Evolutionary conservation across 495 filamentous ascomycete species (phyloP), one percentile per base, ranked within the genome.

Genomic region (Stereocaulon alpinum): DNA sequence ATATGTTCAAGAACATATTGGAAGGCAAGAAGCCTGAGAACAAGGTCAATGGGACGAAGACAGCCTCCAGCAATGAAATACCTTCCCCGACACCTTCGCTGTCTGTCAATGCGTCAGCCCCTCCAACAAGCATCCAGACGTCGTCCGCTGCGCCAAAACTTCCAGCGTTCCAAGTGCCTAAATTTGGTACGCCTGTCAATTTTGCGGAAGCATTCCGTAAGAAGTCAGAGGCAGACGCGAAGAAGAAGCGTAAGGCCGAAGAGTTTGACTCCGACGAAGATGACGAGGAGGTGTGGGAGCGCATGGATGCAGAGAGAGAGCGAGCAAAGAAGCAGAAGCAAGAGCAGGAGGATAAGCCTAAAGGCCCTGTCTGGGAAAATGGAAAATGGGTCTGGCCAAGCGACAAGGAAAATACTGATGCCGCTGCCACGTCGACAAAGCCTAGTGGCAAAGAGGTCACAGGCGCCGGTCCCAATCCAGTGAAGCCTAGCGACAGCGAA

Each of bases 221-320:
- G 45, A 45, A 69, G 44, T 47, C 43, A 12, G 62, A 64, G 40
- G 69, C 70, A 40, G 72, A 76, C 41, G 72, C 72, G 49, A 77
- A 78, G 60, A 69, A 66, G 17, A 79, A 79, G 65, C 77, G 78
- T 50, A 83, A 78, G 64, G 76, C 71, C 1, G 79, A 79, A 51
- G 80, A 84, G 2, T 77, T 75, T 73, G 79, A 82, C 55, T 80
- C 77, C 0, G 80, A 81, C 14, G 77, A 80, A 30, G 78, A 79
- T 20, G 73, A 77, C 29, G 72, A 77, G 49, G 74, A 56, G 6
- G 73, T 78, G 32, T 79, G 75, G 74, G 56, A 59, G 56, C 22
- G 22, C 30, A 41, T 37, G 15, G 45, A 59, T 18, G 56, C 45
- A 18, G 37, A 51, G 4, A 15, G 49, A 72, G 73, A 51, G 20